Evolutionary conservation across 257 asterid species (phyloP).

Genomic region (Ilex asprella): DNA sequence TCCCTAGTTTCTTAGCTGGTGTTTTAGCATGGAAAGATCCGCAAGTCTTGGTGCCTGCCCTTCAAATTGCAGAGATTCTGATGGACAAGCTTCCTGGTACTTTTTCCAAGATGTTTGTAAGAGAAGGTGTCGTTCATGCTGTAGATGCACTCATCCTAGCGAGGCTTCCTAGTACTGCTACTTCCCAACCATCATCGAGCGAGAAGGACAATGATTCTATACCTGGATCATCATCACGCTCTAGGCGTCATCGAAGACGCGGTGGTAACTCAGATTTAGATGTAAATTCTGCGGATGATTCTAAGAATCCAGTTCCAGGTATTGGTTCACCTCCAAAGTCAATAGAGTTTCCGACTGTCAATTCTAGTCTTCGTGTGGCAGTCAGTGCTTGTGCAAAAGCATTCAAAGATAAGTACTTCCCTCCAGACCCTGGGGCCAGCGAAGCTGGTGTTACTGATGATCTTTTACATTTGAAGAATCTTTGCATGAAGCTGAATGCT

Average conservation of each 20-base stretch:
- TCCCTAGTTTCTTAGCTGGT: constrained; percentile 82
- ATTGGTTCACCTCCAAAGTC: constrained; percentile 50
- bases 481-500: constrained; percentile 61
- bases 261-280: constrained; percentile 52
- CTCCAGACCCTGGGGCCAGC: constrained; percentile 56
- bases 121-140: constrained; percentile 99
- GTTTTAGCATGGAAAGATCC: constrained; percentile 99
- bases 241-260: constrained; percentile 78
- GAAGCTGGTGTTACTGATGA: constrained; percentile 78
- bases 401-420: constrained; percentile 81
- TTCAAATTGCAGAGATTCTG: constrained; percentile 88
- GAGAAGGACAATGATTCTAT: constrained; percentile 78
- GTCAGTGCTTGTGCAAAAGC: constrained; percentile 78
- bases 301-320: constrained; percentile 35
- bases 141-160: constrained; percentile 61
- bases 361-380: constrained; percentile 59
- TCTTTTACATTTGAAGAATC: constrained; percentile 77
- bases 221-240: constrained; percentile 66
- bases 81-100: constrained; percentile 94
- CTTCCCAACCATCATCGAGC: constrained; percentile 46
- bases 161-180: constrained; percentile 31
- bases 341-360: constrained; percentile 43
- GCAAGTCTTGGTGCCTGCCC: constrained; percentile 92
- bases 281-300: constrained; percentile 46
- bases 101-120: constrained; percentile 85